Conservation (phyloP, 2,329 filamentous ascomycete genomes). For the Tolypocladium endophyticum region DNA sequence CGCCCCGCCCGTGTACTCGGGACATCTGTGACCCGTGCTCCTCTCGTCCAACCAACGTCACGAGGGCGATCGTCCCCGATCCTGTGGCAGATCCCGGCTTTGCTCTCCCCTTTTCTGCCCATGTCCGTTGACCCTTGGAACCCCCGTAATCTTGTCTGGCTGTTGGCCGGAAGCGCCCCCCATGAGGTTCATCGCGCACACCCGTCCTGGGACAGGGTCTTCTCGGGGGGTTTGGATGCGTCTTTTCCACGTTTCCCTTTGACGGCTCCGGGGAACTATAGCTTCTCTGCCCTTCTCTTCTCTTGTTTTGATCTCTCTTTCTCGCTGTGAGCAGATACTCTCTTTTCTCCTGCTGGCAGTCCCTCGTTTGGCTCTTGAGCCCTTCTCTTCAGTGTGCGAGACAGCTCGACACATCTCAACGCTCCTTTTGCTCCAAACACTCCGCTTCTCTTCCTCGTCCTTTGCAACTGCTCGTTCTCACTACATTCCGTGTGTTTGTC, state of each 20-base stretch:
- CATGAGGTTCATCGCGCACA: neutral
- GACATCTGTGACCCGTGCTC: neutral
- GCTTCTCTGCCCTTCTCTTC: neutral
- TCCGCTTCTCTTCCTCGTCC: neutral
- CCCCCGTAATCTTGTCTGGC: constrained; percentile 3
- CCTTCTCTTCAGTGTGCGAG: neutral
- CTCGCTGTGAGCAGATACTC: neutral
- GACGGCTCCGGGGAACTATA: neutral
- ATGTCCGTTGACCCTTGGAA: constrained; percentile 2
- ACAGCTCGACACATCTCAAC: neutral
- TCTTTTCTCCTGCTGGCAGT: neutral
- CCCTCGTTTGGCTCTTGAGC: neutral
- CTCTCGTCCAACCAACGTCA: neutral
- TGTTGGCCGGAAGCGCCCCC: neutral
- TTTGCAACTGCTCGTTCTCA: neutral
- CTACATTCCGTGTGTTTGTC: neutral
- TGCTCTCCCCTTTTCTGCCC: neutral
- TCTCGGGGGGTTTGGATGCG: neutral
- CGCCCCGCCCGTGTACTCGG: neutral
- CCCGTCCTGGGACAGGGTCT: neutral
- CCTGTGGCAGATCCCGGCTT: neutral
- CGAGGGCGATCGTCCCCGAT: neutral
- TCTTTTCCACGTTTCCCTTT: neutral
- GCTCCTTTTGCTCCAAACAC: neutral
- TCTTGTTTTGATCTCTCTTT: neutral